Base-by-base conservation (phyloP, 148 eudicot genomes). In the Agrostemma githago region DNA sequence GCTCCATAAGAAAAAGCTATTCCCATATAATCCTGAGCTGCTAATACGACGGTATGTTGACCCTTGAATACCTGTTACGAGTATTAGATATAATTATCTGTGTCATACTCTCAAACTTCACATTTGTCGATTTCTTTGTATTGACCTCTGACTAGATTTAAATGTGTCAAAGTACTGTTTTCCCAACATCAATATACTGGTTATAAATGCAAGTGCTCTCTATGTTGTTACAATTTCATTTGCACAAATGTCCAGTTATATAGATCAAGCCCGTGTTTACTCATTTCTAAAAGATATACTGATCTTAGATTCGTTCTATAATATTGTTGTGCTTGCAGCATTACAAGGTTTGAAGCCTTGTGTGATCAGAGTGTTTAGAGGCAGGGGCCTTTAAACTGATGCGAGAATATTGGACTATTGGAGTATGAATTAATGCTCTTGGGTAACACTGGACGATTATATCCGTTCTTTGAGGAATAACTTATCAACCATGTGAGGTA, bases 1-100 rank as follows among this genome's bases (percentile, higher is more conserved):
- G 73, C 90, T 92, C 71, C 85, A 87, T 73, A 78, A 85, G 76
- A 95, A 84, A 79, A 82, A 82, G 40, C 69, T 92, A 71, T 95
- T 95, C 77, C 98, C 97, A 14, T 94, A 95, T 77, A 92, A 92
- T 82, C 97, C 98, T 56, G 82, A 86, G 76, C 96, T 82, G 70
- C 96, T 95, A 79, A 77, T 95, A 74, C 79, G 81, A 71, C 91
- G 97, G 98, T 92, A 79, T 38, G 69, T 66, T 75, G 37, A 61
- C 72, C 63, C 54, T 37, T 12, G 10, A 21, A 16, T 38, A 26
- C 34, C 34, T 26, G 34, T 26, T 26, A 26, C 34, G 17, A 20
- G 39, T 15, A 2, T 40, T 66, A 16, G 0, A 15, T 40, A 21
- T 15, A 48, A 4, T 26, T 68, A 20, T 43, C 26, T 17, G 26